Base-by-base conservation (phyloP, 805 yeast species). In the Candida khao-thaluensis region DNA sequence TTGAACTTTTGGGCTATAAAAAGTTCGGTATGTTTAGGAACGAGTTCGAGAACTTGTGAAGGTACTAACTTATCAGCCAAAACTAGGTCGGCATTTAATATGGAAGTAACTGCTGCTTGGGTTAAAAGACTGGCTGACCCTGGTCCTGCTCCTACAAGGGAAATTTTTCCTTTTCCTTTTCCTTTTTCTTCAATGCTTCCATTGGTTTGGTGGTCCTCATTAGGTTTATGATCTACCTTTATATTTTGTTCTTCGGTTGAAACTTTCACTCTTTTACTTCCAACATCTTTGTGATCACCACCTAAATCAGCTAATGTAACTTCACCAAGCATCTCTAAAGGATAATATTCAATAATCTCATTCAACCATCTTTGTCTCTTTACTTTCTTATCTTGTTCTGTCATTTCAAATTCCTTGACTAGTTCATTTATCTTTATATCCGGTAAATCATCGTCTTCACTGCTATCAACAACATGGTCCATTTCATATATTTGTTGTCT, bases 1-100 rank as follows among this genome's bases (percentile, higher is more conserved):
- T 98, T 98, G 64, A 89, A 91, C 60, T 91, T 91, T 28, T 88
- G 74, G 2, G 98, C 98, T 43, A 91, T 89, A 56, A 85, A 88
- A 3, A 83, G 68, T 31, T 81, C 82, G 1, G 95, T 85, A 20
- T 66, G 45, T 21, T 71, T 70, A 0, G 97, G 97, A n/a, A 91
- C 82, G 14, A 90, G 62, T 31, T 82, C 86, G 24, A 91, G 65
- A 1, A 91, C 95, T 50, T 82, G 83, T 50, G 84, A 85, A 3
- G 98, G 98, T 0, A 91, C 97, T 17, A 91, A 71, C 55, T 91
- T 91, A 58, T 91, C 98, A 1, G 97, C 95, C 29, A 91, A 66
- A 3, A 91, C 74, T 41, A 86, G 62, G 57, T 91, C 96, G 0
- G 97, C 97, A 0, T 79, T 67, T 45, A 81, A 74, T 20, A 91